phyloP scores from a whole-genome alignment of 306 rosid species.

The Sechiopsis laciniata region DNA sequence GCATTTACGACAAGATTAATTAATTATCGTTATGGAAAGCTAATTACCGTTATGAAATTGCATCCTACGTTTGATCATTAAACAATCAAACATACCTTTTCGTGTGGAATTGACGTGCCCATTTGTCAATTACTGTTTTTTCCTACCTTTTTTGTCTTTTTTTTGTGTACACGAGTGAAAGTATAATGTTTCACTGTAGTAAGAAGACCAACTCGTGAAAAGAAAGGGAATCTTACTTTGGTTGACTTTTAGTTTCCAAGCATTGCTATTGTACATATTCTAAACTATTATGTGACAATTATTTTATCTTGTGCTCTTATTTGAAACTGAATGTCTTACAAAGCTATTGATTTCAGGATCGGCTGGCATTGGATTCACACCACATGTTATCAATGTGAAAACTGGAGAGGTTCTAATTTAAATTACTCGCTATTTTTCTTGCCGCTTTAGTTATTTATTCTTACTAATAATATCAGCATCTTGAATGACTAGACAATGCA shows the following conservation, averaged over 20 bases:
- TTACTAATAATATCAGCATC: neutral
- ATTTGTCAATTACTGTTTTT: neutral
- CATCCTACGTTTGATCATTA: neutral
- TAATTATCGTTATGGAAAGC: neutral
- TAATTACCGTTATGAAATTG: neutral
- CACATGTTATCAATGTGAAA: conserved; percentile 60
- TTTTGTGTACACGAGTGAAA: neutral
- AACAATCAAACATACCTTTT: conserved; percentile 17
- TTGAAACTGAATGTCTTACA: neutral
- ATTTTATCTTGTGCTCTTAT: conserved; percentile 2
- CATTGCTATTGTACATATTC: neutral
- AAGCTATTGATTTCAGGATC: conserved; percentile 41
- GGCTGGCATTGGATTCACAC: conserved; percentile 36
- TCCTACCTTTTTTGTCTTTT: conserved; percentile 1
- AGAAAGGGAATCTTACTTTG: conserved; percentile 18
- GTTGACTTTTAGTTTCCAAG: conserved; percentile 12
- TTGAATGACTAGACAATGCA: neutral
- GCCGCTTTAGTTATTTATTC: neutral
- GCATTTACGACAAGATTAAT: neutral
- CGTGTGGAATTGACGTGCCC: neutral
- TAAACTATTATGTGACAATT: neutral
- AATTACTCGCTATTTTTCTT: conserved; percentile 11
- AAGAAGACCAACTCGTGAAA: conserved; percentile 7
- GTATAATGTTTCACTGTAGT: conserved; percentile 5
- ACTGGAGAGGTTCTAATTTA: conserved; percentile 58